phyloP scores from a whole-genome alignment of 176 grass and related monocot genomes.

The Musa beccarii region DNA sequence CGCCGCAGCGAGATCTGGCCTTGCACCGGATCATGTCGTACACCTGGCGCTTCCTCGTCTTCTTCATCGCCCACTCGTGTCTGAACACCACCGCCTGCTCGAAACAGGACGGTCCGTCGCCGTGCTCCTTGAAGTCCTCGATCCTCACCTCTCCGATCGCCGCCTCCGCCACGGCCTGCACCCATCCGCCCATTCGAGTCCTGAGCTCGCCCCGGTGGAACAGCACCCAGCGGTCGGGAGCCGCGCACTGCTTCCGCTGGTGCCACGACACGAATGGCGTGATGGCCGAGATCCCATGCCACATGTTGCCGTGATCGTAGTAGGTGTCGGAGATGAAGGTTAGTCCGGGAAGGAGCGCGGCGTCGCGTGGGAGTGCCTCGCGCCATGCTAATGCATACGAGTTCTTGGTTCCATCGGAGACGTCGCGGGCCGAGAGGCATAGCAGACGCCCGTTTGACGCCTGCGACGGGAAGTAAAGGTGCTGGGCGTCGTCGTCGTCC shows the following conservation, averaged over 20 bases:
- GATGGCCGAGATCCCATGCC: slow-evolving; percentile 48
- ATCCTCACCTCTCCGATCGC: slow-evolving; percentile 30
- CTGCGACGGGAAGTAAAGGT: slow-evolving; percentile 48
- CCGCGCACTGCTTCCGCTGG: slow-evolving; percentile 21
- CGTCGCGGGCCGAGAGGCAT: slow-evolving; percentile 33
- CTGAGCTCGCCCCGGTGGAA: slow-evolving; percentile 49
- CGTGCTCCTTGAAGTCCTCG: slow-evolving; percentile 12
- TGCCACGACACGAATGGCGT: slow-evolving; percentile 48
- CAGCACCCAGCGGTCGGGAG: slow-evolving; percentile 40
- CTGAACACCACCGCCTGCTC: slow-evolving; percentile 60
- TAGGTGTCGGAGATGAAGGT: slow-evolving; percentile 56
- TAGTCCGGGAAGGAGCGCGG: slow-evolving; percentile 30
- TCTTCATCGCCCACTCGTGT: slow-evolving; percentile 25
- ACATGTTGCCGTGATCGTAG: slow-evolving; percentile 57
- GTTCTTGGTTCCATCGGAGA: slow-evolving; percentile 38
- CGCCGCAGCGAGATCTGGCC: slow-evolving; percentile 37
- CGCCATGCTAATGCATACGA: slow-evolving; percentile 48
- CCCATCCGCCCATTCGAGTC: slow-evolving; percentile 37
- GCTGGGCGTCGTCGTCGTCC: slow-evolving; percentile 21
- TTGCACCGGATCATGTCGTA: slow-evolving; percentile 49
- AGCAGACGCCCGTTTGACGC: slow-evolving; percentile 45
- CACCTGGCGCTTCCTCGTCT: slow-evolving; percentile 17
- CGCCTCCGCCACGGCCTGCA: slow-evolving; percentile 5
- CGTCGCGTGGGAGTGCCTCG: slow-evolving; percentile 37
- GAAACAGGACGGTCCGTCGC: slow-evolving; percentile 31